Evolutionary conservation across 1,284 basidiomycete species (phyloP).

Genomic region (Albatrellus sp.): DNA sequence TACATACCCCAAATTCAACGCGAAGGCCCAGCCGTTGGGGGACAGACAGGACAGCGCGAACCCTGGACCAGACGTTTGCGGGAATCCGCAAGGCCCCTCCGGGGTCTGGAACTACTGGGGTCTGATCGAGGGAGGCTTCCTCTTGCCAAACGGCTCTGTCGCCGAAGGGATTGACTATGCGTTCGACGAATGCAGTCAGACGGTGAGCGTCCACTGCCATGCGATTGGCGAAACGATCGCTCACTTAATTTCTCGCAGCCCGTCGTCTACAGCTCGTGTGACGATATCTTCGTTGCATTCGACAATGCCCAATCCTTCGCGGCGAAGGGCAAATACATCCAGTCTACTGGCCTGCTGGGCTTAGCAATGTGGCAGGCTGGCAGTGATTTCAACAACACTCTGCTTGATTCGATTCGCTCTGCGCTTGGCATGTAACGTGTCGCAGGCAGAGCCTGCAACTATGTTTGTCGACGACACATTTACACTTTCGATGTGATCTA

Average conservation of each 20-base stretch:
- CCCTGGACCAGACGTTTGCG: conserved; percentile 37
- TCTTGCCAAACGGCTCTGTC: conserved; percentile 34
- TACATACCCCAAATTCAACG: conserved; percentile 33
- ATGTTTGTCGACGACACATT: no score
- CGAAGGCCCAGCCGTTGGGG: conserved; percentile 28
- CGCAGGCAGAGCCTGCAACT: no score
- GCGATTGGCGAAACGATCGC: neutral
- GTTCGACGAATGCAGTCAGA: conserved; percentile 50
- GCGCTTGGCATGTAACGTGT: neutral
- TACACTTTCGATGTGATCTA: no score
- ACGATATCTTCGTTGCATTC: conserved; percentile 40
- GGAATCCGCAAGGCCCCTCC: conserved; percentile 26
- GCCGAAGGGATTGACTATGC: conserved; percentile 29
- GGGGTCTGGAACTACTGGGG: conserved; percentile 45
- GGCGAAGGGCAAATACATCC: conserved; percentile 36
- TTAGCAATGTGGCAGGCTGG: conserved; percentile 44
- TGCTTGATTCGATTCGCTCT: conserved; percentile 29
- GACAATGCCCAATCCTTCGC: conserved; percentile 41
- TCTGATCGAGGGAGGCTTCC: conserved; percentile 37
- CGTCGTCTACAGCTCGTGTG: conserved; percentile 39
- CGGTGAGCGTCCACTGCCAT: conserved; percentile 27
- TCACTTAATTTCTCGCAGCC: conserved; percentile 26
- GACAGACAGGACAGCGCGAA: conserved; percentile 36
- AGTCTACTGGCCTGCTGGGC: conserved; percentile 27
- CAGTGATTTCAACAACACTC: conserved; percentile 34